Percentiles rank a stretch among this genome's conserved stretches.
Conservation (phyloP, 805 yeast species). For the Candida orba region DNA sequence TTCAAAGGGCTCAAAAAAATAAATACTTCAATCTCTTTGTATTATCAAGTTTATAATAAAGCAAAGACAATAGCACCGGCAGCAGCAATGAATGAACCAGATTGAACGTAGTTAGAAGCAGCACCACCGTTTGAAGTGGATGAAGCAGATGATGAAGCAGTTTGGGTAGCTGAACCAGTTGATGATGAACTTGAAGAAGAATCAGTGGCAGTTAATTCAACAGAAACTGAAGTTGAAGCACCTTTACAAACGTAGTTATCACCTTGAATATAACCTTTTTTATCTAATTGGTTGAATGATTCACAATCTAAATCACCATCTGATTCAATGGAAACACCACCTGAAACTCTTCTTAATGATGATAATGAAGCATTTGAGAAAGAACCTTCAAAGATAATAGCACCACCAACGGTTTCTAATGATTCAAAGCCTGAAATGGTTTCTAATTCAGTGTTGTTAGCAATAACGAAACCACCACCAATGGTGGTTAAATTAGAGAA, state of each 20-base stretch:
- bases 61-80: slow-evolving; percentile 35
- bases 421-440: slow-evolving; percentile 66
- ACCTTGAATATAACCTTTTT: slow-evolving; percentile 84
- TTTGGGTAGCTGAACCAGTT: slow-evolving; percentile 23
- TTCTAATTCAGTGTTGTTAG: slow-evolving; percentile 72
- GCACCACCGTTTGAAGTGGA: slow-evolving; percentile 28
- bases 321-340: slow-evolving; percentile 85
- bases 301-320: slow-evolving; percentile 76
- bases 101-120: slow-evolving; percentile 36
- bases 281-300: slow-evolving; percentile 62
- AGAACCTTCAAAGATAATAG: slow-evolving; percentile 73
- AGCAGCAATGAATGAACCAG: slow-evolving; percentile 42
- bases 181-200: slow-evolving; percentile 17
- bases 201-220: slow-evolving; percentile 26
- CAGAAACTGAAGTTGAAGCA: slow-evolving; percentile 45
- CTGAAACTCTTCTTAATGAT: slow-evolving; percentile 69
- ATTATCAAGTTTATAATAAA: slow-evolving; percentile 33
- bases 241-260: slow-evolving; percentile 73
- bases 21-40: not conserved
- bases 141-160: slow-evolving; percentile 8
- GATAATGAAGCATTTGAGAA: slow-evolving; percentile 75
- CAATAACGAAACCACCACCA: slow-evolving; percentile 91
- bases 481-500: slow-evolving; percentile 64
- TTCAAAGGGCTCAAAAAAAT: too few relatives aligned
- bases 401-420: slow-evolving; percentile 78